Evolutionary conservation across 768 basidiomycete species (phyloP), one percentile per base, ranked within the genome.

Genomic region (Naganishia vishniacii): DNA sequence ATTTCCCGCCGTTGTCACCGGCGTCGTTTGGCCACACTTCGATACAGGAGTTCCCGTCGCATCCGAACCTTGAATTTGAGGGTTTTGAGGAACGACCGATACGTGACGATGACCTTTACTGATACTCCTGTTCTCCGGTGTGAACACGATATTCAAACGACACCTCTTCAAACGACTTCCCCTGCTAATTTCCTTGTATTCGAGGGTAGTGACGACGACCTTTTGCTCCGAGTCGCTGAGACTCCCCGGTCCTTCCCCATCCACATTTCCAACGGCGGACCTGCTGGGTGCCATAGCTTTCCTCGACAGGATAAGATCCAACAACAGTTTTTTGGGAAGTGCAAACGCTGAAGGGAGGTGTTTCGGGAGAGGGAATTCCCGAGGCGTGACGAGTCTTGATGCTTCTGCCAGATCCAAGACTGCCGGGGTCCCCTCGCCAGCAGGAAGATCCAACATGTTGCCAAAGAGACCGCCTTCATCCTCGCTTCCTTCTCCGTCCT

Each of bases 351-450:
- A 74, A 40, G 88, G 85, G 81, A 86, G 86, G 71, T 88, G 84
- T 77, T 89, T 94, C 1, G 91, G 88, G 26, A 90, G 79, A 1
- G 84, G 73, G 86, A 98, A 87, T 65, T 91, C 85, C 28, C 86
- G 78, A 26, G 79, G 69, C 5, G 67, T 71, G 65, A 80, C 72
- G 81, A 67, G 86, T 45, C 82, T 84, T n/a, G 81, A 80, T 13
- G 65, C 16, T 25, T 40, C 15, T 20, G 9, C 15, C 5, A 34
- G 3, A 32, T 56, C 53, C 23, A 20, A n/a, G 2, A 9, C 15
- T 41, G 7, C 65, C n/a, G n/a, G n/a, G 25, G 34, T 51, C 53
- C 44, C 37, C 11, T 42, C 61, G 12, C 59, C 65, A 13, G 62
- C 51, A 3, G 71, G 66, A 58, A 81, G 81, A 25, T 92, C 88